Evolutionary conservation across 202 grass and related monocot species (phyloP).

Genomic region (Dendrocalamus latiflorus): DNA sequence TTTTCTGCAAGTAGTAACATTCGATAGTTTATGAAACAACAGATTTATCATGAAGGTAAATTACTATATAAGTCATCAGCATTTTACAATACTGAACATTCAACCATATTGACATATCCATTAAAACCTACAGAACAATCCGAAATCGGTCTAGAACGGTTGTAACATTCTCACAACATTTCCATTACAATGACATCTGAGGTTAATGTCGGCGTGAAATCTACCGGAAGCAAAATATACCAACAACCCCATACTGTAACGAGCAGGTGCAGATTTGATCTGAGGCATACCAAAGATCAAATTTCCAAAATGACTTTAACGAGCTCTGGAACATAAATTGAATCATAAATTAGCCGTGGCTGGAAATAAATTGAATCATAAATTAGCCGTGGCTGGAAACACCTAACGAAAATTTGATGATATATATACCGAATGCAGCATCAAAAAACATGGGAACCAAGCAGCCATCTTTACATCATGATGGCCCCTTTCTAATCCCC

Average conservation of each 20-base stretch:
- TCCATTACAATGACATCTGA: not conserved
- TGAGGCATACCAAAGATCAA: not conserved
- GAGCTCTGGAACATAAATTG: constrained; percentile 4
- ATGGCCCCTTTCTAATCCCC: too few species aligned
- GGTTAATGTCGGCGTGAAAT: not conserved
- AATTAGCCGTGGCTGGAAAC: not conserved
- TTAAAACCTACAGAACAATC: too few species aligned
- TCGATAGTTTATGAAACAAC: too few species aligned
- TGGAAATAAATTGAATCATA: too few species aligned
- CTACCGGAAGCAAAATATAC: not conserved
- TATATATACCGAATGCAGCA: constrained; percentile 50
- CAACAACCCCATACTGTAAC: not conserved
- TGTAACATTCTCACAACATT: too few species aligned
- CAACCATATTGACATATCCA: too few species aligned
- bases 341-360: too few species aligned
- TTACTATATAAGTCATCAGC: too few species aligned
- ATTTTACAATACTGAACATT: too few species aligned
- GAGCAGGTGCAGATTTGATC: not conserved
- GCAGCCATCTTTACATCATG: constrained; percentile 43
- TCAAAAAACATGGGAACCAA: constrained; percentile 43
- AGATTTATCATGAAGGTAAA: too few species aligned
- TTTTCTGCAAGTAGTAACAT: too few species aligned
- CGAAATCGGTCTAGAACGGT: too few species aligned
- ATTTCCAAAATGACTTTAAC: not conserved
- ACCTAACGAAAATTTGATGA: constrained; percentile 28